phyloP scores from a whole-genome alignment of 2,329 filamentous ascomycete species.

The Bipolaris gigantea region DNA sequence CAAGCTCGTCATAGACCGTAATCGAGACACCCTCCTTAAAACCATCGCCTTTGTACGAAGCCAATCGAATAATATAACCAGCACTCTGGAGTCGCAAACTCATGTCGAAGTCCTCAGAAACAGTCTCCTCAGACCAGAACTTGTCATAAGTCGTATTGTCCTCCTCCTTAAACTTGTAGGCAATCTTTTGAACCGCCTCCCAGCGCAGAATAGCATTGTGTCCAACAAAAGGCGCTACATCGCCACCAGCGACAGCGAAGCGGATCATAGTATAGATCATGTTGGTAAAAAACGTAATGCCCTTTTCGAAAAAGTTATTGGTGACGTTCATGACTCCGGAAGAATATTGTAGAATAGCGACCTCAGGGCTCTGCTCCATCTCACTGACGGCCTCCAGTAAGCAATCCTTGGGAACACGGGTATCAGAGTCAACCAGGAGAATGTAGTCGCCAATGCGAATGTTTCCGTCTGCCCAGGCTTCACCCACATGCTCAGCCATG shows the following conservation, averaged over 20 bases:
- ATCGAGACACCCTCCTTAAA: slow-evolving; percentile 76
- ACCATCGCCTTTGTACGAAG: slow-evolving; percentile 67
- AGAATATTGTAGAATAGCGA: slow-evolving; percentile 75
- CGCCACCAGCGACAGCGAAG: slow-evolving; percentile 70
- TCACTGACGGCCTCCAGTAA: slow-evolving; percentile 78
- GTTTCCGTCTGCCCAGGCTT: slow-evolving; percentile 77
- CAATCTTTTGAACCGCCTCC: slow-evolving; percentile 63
- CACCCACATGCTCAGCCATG: slow-evolving; percentile 65
- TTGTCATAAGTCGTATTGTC: slow-evolving; percentile 56
- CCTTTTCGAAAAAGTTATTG: slow-evolving; percentile 72
- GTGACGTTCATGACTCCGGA: slow-evolving; percentile 73
- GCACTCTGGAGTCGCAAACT: slow-evolving; percentile 69
- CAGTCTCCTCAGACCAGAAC: slow-evolving; percentile 75
- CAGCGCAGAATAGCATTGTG: slow-evolving; percentile 77
- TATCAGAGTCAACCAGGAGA: slow-evolving; percentile 57
- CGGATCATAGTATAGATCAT: slow-evolving; percentile 74
- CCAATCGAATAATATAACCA: slow-evolving; percentile 69
- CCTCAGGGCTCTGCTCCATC: slow-evolving; percentile 77
- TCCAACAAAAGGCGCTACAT: slow-evolving; percentile 74
- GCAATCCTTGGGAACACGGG: slow-evolving; percentile 65
- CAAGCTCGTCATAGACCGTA: slow-evolving; percentile 72
- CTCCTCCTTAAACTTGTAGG: slow-evolving; percentile 39
- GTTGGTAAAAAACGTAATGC: slow-evolving; percentile 78
- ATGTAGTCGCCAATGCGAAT: slow-evolving; percentile 86
- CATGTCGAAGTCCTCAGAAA: slow-evolving; percentile 80